A percentile compares a stretch with the other conserved stretches of the same genome.
Conservation (phyloP, 805 yeast genomes). For the Pichia kluyveri region DNA sequence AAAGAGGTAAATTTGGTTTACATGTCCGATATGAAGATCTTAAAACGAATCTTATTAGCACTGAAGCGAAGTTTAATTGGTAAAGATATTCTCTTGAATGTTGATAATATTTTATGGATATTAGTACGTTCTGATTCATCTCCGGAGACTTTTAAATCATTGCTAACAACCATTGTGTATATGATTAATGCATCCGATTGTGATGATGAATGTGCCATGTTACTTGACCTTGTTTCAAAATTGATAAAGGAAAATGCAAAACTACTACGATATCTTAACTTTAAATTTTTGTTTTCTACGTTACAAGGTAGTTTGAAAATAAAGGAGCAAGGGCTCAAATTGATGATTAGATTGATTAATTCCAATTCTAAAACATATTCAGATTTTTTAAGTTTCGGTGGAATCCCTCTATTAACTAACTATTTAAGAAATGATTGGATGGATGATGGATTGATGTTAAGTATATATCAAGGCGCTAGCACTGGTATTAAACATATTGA, state of each 20-base stretch:
- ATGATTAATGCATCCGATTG: constrained; percentile 28
- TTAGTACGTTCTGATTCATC: constrained; percentile 40
- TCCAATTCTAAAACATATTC: constrained; percentile 37
- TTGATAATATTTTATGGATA: constrained; percentile 31
- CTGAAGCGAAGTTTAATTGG: constrained; percentile 34
- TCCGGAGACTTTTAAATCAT: constrained; percentile 42
- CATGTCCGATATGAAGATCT: constrained; percentile 40
- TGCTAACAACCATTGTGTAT: constrained; percentile 44
- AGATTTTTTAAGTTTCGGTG: constrained; percentile 44
- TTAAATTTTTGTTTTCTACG: constrained; percentile 56
- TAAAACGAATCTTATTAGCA: constrained; percentile 39
- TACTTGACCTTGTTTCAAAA: constrained; percentile 25
- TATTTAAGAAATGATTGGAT: constrained; percentile 39
- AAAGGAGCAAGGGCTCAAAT: constrained; percentile 28
- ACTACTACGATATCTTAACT: constrained; percentile 45
- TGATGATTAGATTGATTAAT: constrained; percentile 39
- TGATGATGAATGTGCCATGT: constrained; percentile 7
- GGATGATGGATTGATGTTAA: constrained; percentile 34
- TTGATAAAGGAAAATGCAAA: constrained; percentile 31
- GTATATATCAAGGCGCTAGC: constrained; percentile 37
- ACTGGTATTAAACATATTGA: background rate
- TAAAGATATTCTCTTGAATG: constrained; percentile 27
- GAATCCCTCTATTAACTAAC: constrained; percentile 39
- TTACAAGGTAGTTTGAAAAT: constrained; percentile 33
- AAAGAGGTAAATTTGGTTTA: constrained; percentile 42